These are phyloP conservation scores for Paraphoma chrysanthemicola DNA, from an alignment of 2,329 filamentous ascomycete species.

Conservation along the genomic window DNA sequence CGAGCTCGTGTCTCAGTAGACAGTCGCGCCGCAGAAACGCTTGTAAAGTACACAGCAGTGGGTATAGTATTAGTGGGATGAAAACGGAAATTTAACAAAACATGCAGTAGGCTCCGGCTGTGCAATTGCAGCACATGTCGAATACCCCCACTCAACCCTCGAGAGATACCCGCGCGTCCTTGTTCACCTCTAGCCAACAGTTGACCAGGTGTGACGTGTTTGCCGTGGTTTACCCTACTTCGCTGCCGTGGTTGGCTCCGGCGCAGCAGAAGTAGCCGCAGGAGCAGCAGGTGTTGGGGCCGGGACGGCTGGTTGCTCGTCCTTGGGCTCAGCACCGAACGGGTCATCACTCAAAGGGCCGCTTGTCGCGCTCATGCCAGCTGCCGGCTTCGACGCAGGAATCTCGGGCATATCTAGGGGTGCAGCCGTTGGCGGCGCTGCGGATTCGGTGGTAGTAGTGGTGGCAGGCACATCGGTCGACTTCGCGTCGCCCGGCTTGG, in stretches of 20 bases:
- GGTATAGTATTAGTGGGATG: slow-evolving; percentile 45
- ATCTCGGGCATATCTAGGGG: slow-evolving; percentile 29
- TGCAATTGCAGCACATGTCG: too few relatives aligned
- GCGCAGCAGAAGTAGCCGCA: slow-evolving; percentile 5
- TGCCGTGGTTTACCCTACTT: slow-evolving; percentile 15
- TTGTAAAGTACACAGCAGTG: slow-evolving; percentile 27
- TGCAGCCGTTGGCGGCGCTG: slow-evolving; percentile 16
- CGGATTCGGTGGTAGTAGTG: slow-evolving; percentile 14
- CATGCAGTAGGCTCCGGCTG: not conserved
- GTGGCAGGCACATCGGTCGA: slow-evolving; percentile 11
- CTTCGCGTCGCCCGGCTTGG: not conserved
- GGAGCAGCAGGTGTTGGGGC: slow-evolving; percentile 15
- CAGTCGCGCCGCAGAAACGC: slow-evolving; percentile 11
- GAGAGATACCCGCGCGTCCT: too few relatives aligned
- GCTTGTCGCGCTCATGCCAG: slow-evolving; percentile 49
- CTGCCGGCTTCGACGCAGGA: slow-evolving; percentile 36
- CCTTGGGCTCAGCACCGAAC: slow-evolving; percentile 32
- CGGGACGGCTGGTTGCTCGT: slow-evolving; percentile 20
- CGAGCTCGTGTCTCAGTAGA: not conserved
- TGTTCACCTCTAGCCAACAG: too few relatives aligned
- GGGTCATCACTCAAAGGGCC: slow-evolving; percentile 45
- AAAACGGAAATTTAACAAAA: slow-evolving; percentile 13
- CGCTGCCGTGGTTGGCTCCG: slow-evolving; percentile 13
- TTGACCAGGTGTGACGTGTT: too few relatives aligned
- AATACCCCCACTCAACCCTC: too few relatives aligned